These are phyloP conservation scores for Conoideocrella luteorostrata DNA, from an alignment of 2,329 filamentous ascomycete genomes.

Conservation along the genomic window DNA sequence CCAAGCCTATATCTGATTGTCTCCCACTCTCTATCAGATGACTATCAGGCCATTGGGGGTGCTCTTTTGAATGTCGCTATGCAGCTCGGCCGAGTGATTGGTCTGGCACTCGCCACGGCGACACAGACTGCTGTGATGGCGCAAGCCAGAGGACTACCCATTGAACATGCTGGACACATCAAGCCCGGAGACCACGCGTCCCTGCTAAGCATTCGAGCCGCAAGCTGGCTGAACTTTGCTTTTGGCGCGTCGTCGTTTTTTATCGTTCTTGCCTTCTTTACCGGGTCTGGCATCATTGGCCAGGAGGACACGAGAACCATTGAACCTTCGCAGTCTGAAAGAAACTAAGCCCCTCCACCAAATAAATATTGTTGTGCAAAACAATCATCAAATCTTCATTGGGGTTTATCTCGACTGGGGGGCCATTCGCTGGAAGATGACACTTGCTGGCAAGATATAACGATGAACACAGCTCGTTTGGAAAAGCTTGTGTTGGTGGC, in stretches of 20 bases:
- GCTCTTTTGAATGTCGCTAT: slow-evolving; percentile 62
- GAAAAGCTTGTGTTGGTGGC: too few species aligned
- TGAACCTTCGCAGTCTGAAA: too few species aligned
- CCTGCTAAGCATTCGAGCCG: slow-evolving; percentile 41
- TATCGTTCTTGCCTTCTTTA: slow-evolving; percentile 42
- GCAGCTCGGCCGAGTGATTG: slow-evolving; percentile 59
- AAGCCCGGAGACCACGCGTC: slow-evolving; percentile 38
- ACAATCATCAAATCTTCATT: too few species aligned
- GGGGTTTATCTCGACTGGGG: too few species aligned
- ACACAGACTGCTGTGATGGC: slow-evolving; percentile 58
- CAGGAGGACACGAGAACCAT: too few species aligned
- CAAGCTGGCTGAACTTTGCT: slow-evolving; percentile 46
- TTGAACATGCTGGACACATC: slow-evolving; percentile 38
- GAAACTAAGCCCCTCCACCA: too few species aligned
- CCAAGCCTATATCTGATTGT: slow-evolving; percentile 61
- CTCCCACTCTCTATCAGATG: slow-evolving; percentile 52
- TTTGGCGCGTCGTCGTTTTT: slow-evolving; percentile 36
- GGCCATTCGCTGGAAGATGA: too few species aligned
- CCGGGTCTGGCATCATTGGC: slow-evolving; percentile 47
- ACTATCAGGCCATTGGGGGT: slow-evolving; percentile 62
- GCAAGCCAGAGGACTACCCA: slow-evolving; percentile 33
- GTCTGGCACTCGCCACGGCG: slow-evolving; percentile 58
- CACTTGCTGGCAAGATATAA: too few species aligned
- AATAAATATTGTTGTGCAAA: too few species aligned
- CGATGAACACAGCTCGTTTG: too few species aligned